Evolutionary conservation across 192 early-diverging fungal species (phyloP).

Genomic region (Kickxella alabastrina): DNA sequence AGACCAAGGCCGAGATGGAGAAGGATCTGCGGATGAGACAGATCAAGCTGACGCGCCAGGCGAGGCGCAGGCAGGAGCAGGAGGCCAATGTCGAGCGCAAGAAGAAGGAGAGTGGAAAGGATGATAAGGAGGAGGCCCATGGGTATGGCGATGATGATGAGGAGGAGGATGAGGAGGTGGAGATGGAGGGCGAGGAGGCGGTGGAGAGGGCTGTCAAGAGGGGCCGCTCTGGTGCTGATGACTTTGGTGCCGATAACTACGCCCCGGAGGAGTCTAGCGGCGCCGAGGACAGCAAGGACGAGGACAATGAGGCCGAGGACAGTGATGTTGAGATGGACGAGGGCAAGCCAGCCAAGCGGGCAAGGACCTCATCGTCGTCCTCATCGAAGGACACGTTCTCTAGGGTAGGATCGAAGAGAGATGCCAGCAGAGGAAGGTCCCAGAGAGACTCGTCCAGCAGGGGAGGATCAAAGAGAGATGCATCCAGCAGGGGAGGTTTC

Average conservation of each 20-base stretch:
- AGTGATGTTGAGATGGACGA: constrained; percentile 10
- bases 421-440: constrained; percentile 2
- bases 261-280: constrained; percentile 11
- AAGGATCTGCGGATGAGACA: constrained; percentile 58
- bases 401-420: neutral
- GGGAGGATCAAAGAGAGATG: too few species aligned
- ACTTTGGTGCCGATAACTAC: constrained; percentile 43
- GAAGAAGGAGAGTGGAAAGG: constrained; percentile 57
- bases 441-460: too few species aligned
- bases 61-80: constrained; percentile 71
- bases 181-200: constrained; percentile 44
- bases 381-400: neutral
- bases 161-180: neutral
- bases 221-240: constrained; percentile 31
- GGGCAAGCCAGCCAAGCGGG: constrained; percentile 10
- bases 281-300: constrained; percentile 3
- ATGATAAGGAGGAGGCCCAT: constrained; percentile 27
- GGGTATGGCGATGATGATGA: constrained; percentile 32
- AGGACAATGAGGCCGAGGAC: constrained; percentile 19
- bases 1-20: constrained; percentile 70
- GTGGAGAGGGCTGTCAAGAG: constrained; percentile 27
- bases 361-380: neutral
- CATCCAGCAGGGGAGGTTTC: too few species aligned
- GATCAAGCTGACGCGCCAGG: constrained; percentile 61
- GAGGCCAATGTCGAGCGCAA: constrained; percentile 81